These are phyloP conservation scores for Skeletonema marinoi DNA, from an alignment of 108 stramenopile species.

Conservation along the genomic window DNA sequence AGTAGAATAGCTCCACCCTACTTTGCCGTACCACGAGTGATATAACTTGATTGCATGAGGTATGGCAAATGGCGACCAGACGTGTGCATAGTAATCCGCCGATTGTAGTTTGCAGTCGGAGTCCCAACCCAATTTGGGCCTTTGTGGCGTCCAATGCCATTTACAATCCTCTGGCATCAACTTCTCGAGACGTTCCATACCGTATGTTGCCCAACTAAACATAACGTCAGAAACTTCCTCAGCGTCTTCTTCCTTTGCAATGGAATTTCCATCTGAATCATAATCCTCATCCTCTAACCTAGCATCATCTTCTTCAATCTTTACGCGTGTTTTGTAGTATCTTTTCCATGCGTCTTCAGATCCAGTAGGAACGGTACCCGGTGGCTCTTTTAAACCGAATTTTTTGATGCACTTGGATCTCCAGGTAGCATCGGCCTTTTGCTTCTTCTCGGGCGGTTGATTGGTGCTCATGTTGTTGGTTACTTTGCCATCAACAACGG, in stretches of 20 bases:
- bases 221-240: neutral
- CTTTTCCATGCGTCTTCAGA: conserved; percentile 29
- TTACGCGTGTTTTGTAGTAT: conserved; percentile 15
- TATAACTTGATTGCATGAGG: conserved; percentile 14
- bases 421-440: neutral
- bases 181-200: conserved; percentile 5
- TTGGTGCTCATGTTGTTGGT: neutral
- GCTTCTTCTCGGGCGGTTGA: neutral
- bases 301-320: neutral
- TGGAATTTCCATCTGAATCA: conserved; percentile 6
- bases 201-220: neutral
- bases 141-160: conserved; percentile 24
- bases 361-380: conserved; percentile 5
- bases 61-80: conserved; percentile 33
- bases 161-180: neutral
- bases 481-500: neutral
- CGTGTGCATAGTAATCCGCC: conserved; percentile 7
- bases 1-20: neutral
- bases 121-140: conserved; percentile 1
- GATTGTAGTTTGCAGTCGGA: conserved; percentile 1
- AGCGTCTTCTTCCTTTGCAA: neutral
- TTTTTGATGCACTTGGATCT: conserved; percentile 12
- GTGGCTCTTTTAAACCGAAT: conserved; percentile 3
- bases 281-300: neutral
- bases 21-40: conserved; percentile 6